A percentile compares a stretch with the other conserved stretches of the same genome.
Conservation (phyloP, 495 filamentous ascomycete species). For the Penicillium angulare region DNA sequence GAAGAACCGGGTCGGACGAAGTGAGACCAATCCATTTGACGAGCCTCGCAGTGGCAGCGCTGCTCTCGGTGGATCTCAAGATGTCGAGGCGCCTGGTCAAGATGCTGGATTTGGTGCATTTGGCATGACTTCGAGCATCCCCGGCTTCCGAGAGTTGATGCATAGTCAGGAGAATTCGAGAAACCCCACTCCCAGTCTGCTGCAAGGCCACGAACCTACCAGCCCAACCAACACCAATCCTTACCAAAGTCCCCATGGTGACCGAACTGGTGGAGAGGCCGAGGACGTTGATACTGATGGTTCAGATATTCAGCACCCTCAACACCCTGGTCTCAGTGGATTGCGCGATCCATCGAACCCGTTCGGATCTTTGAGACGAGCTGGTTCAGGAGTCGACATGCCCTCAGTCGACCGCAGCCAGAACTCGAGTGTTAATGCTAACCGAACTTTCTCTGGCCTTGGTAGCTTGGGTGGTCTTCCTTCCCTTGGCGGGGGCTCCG, state of each 20-base stretch:
- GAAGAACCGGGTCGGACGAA: constrained; percentile 52
- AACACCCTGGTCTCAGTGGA: constrained; percentile 57
- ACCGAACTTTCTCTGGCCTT: constrained; percentile 65
- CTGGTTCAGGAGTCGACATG: constrained; percentile 59
- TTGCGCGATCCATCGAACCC: constrained; percentile 50
- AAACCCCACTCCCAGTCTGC: constrained; percentile 55
- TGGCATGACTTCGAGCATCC: constrained; percentile 76
- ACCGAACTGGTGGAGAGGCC: constrained; percentile 60
- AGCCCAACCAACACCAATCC: constrained; percentile 97
- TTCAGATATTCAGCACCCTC: constrained; percentile 53
- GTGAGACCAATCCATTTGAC: constrained; percentile 82
- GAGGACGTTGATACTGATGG: constrained; percentile 60
- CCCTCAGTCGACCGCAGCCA: constrained; percentile 76
- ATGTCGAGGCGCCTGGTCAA: constrained; percentile 61
- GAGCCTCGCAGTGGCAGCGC: constrained; percentile 70
- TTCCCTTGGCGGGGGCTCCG: constrained; percentile 55
- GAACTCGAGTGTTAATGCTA: constrained; percentile 76
- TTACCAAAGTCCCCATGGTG: constrained; percentile 92
- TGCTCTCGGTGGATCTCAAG: constrained; percentile 74
- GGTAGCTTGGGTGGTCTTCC: constrained; percentile 60
- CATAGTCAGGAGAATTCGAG: constrained; percentile 57
- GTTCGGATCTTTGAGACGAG: constrained; percentile 48
- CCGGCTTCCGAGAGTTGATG: constrained; percentile 62
- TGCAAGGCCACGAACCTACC: constrained; percentile 62
- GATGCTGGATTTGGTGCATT: constrained; percentile 62